Base-by-base conservation (phyloP, 2,329 filamentous ascomycete species). In the Erysiphe pulchra region DNA sequence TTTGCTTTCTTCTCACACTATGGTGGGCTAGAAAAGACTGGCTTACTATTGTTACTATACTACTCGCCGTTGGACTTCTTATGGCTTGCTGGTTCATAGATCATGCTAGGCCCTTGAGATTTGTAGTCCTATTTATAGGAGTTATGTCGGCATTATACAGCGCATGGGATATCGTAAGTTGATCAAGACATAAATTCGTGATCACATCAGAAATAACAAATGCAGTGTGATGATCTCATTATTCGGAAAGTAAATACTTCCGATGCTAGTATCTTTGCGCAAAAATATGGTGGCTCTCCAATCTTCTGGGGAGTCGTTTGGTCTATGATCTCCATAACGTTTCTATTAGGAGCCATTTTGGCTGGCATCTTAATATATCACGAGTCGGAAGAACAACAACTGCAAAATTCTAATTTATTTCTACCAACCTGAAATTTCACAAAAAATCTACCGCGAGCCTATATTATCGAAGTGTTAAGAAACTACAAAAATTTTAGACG, bases 21-120 rank as follows among this genome's bases (percentile, higher is more conserved):
- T 86, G 80, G 80, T 86, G 80, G 80, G 80, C 77, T 2, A 70
- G 80, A 50, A 73, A 69, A 54, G 78, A 86, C 58, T 85, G 79
- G 80, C 63, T 86, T 50, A 85, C 80, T 0, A 75, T 85, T 47
- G 50, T 71, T 14, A 86, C 80, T 0, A 64, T 86, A 9, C 57
- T 84, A 8, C 62, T 77, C 6, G 79, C 79, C 0, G 73, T 85
- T 1, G 80, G 75, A 0, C 57, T 86, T 54, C 59, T 86, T 24
- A 64, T 85, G 1, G 80, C 67, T 0, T 82, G 75, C 56, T 86
- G 80, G 80, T 86, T 86, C 60, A 84, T 86, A 55, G 68, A 69
- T 4, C 77, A 85, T 58, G 80, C 77, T 0, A 73, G 83, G 59
- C 70, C 80, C 4, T 60, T 86, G 58, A 66, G 79, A 48, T 86